Evolutionary conservation across 164 flowering plant genomes (phyloP), one percentile per base, ranked within the genome.

Genomic region (Liriodendron chinense): DNA sequence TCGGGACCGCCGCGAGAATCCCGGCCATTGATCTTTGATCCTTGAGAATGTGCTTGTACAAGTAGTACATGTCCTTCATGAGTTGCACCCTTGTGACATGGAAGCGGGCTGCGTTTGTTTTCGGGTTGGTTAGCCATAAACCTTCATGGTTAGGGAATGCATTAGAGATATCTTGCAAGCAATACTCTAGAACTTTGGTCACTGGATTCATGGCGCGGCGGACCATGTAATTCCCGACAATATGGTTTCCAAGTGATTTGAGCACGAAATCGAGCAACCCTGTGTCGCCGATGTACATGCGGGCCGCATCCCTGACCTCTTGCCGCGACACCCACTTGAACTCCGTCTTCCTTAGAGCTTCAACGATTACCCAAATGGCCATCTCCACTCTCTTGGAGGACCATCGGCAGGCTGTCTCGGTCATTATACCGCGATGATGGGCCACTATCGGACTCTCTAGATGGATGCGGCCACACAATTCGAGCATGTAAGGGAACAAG

Each of bases 251-350:
- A 1, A 96, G 84, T 0, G 99, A 94, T 68, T 96, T 96, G 22
- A 96, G 83, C 49, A 96, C 98, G 28, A 90, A 94, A 83, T 96
- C 98, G 0, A 96, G 81, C 67, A 96, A 75, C 0, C 99, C 99
- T 0, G 99, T 96, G 79, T 96, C 98, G 0, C 99, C 98, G 24
- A 96, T 88, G 77, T 94, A 91, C 24, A 78, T 82, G 2, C 99
- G 86, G 16, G 99, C 99, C 7, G 89, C 87, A 69, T 96, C 99
- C 25, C 99, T 80, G n/a, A 96, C 97, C 72, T 92, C 89, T 79
- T 94, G 99, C 75, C 99, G 86, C 0, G 99, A 91, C 7, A 96
- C 85, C 99, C 99, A 96, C 64, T 86, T 82, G 47, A 79, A 84
- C 26, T 88, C 88, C 1, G 89, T 88, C 62, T 84, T 82, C 76